phyloP scores from a whole-genome alignment of 495 filamentous ascomycete species.

The Tuber magnatum region DNA sequence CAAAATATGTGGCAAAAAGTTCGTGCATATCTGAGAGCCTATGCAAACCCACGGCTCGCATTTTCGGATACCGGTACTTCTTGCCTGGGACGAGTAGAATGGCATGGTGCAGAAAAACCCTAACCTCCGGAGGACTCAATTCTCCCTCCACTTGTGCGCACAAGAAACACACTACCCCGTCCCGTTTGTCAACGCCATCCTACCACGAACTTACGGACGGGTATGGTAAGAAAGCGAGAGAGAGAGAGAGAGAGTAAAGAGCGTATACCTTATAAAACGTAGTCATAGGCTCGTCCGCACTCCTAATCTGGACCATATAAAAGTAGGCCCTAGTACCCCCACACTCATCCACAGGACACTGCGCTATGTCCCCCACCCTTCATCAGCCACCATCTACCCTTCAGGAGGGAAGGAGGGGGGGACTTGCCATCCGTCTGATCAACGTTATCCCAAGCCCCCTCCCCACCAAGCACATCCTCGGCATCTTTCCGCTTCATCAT shows the following conservation, averaged over 20 bases:
- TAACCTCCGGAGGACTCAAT: constrained; percentile 37
- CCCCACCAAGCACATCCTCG: constrained; percentile 85
- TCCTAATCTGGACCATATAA: constrained; percentile 94
- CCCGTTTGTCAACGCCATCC: constrained; percentile 8
- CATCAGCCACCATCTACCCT: constrained; percentile 2
- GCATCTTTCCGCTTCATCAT: constrained; percentile 68
- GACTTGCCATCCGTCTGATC: constrained; percentile 62
- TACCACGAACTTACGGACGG: not conserved
- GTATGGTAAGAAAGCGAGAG: not conserved
- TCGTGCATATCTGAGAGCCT: no score
- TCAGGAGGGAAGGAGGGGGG: not conserved
- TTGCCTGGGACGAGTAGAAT: not conserved
- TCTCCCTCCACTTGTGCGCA: constrained; percentile 53
- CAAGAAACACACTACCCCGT: constrained; percentile 53
- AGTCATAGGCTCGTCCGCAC: constrained; percentile 98
- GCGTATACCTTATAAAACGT: constrained; percentile 77
- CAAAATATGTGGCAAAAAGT: no score
- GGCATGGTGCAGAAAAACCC: not conserved
- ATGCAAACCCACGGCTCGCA: no score
- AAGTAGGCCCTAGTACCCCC: constrained; percentile 74
- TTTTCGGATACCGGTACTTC: no score
- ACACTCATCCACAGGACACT: constrained; percentile 72
- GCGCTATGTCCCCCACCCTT: constrained; percentile 45
- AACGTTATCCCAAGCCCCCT: constrained; percentile 81
- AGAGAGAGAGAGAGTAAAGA: constrained; percentile 4